Base-by-base conservation (phyloP, 805 yeast species). In the Candida ficus region DNA sequence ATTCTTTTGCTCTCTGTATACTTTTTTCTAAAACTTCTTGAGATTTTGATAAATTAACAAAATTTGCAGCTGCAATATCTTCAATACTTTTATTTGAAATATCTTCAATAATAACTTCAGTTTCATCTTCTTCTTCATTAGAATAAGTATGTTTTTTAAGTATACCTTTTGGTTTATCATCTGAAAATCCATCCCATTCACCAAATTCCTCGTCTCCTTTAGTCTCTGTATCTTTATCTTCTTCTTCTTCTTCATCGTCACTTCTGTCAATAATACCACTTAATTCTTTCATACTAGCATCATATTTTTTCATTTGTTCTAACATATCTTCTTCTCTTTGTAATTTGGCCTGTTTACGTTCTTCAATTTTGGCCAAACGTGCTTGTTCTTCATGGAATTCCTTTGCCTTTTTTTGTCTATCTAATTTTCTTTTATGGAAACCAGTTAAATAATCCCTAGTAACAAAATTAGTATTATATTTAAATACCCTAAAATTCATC, bases 371-470 rank as follows among this genome's bases (percentile, higher is more conserved):
- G 2, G 78, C 79, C 48, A 76, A 66, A 42, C 90, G 71, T 5
- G 83, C 93, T 57, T 82, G 85, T 57, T 90, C 96, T 51, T 82
- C 80, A 37, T 75, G 76, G 53, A 70, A 79, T 44, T 76, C 86
- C 50, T 77, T 79, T 0, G 97, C 98, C 48, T 82, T 80, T 65
- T 88, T 90, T 64, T 85, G 84, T 60, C 98, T 75, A 56, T 85
- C 85, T 14, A 91, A 60, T 60, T 91, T 91, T 56, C 99, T 76
- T 65, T 91, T 91, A 62, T 93, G 98, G 62, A 91, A 91, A 30
- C 99, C 99, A 3, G 97, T 91, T 50, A 91, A 66, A 60, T 80
- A 91, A 45, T 91, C 95, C 23, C 67, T 61, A n/a, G 12, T 27
- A 4, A 16, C 29, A 26, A 22, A 17, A 21, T 36, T 29, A 29